A percentile compares a stretch with the other conserved stretches of the same genome.
phyloP scores from a whole-genome alignment of 2,329 filamentous ascomycete species.

The Penicillium rolfsii region DNA sequence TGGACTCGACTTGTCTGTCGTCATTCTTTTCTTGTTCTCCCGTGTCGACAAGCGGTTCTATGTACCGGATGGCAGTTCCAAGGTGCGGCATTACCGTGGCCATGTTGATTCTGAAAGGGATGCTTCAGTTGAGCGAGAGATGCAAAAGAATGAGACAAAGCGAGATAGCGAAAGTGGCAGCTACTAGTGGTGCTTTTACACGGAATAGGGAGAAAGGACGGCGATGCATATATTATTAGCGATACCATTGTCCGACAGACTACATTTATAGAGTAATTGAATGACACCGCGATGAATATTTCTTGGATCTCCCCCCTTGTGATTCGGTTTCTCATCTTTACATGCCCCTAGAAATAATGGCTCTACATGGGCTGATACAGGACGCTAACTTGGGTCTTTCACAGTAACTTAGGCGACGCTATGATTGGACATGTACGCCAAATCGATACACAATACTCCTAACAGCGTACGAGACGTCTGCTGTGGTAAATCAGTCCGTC shows the following conservation, averaged over 20 bases:
- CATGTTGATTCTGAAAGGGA: background rate
- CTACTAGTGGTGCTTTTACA: background rate
- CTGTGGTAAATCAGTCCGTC: background rate
- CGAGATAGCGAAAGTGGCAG: background rate
- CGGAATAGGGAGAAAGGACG: background rate
- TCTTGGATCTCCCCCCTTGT: background rate
- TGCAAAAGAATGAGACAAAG: background rate
- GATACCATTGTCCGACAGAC: background rate
- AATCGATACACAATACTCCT: background rate
- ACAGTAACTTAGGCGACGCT: too few relatives aligned
- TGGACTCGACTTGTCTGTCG: constrained; percentile 69
- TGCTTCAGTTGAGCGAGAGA: background rate
- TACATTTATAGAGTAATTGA: background rate
- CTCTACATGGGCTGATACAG: background rate
- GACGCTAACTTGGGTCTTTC: background rate
- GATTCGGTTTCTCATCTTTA: background rate
- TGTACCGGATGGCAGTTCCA: constrained; percentile 64
- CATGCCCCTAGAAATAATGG: background rate
- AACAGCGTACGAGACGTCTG: background rate
- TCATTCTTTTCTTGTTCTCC: constrained; percentile 66
- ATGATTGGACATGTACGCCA: too few relatives aligned
- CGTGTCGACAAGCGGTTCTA: constrained; percentile 77
- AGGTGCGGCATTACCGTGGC: constrained; percentile 22
- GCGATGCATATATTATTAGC: background rate
- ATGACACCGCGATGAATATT: background rate